Conservation (phyloP, 225 moss, liverwort and hornwort species). For the Rhytidiadelphus loreus region DNA sequence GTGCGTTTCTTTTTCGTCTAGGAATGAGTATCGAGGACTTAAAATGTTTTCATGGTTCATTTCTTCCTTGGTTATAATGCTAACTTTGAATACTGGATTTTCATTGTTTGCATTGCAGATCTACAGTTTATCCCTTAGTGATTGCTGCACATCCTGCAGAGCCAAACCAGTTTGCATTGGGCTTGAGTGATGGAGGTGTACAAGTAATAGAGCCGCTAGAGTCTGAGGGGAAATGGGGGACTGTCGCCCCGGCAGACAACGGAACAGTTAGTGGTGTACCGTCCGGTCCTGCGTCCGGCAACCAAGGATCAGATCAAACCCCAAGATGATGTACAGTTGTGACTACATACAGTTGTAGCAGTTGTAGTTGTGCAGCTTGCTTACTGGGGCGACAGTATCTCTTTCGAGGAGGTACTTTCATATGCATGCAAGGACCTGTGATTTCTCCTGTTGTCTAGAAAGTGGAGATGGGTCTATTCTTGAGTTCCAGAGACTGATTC, state of each 20-base stretch:
- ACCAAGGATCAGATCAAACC: conserved; percentile 82
- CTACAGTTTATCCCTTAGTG: conserved; percentile 82
- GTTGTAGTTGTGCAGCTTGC: conserved; percentile 33
- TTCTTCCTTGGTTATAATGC: not conserved
- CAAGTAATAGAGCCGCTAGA: conserved; percentile 95
- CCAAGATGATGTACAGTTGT: conserved; percentile 72
- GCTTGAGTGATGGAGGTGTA: conserved; percentile 92
- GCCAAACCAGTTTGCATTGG: conserved; percentile 93
- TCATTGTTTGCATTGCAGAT: conserved; percentile 20
- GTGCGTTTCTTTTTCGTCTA: not conserved
- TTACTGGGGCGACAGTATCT: conserved; percentile 1
- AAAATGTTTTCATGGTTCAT: not conserved
- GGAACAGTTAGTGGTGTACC: conserved; percentile 55
- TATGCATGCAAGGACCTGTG: conserved; percentile 42
- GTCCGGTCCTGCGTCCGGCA: conserved; percentile 80
- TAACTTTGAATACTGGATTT: not conserved
- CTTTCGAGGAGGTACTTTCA: conserved; percentile 3
- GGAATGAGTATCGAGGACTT: not conserved
- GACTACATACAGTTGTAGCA: conserved; percentile 17
- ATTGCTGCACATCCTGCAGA: conserved; percentile 91
- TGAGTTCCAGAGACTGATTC: conserved; percentile 54
- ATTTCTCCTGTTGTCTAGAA: conserved; percentile 27
- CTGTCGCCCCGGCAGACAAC: conserved; percentile 69
- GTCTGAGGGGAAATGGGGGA: conserved; percentile 87
- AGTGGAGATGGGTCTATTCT: conserved; percentile 69